phyloP scores from a whole-genome alignment of 345 rosid genomes.

The Anacardium occidentale region DNA sequence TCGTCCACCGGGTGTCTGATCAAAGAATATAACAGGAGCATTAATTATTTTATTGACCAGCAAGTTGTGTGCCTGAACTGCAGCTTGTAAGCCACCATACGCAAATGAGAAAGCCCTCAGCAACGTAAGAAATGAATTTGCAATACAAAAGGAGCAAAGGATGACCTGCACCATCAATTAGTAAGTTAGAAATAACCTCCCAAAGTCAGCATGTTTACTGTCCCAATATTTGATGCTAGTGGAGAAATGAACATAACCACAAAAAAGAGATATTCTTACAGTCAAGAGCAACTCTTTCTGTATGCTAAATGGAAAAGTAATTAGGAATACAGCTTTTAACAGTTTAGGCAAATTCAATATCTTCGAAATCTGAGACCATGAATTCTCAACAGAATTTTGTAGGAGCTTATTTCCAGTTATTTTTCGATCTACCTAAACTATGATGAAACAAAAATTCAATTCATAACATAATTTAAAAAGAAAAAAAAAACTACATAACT shows the following conservation, averaged over 20 bases:
- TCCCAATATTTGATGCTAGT: neutral
- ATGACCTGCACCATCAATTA: conserved; percentile 49
- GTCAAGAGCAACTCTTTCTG: neutral
- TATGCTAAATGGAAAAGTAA: neutral
- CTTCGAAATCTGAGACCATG: neutral
- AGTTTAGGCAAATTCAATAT: neutral
- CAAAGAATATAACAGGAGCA: conserved; percentile 83
- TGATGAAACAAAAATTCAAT: neutral
- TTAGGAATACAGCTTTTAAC: neutral
- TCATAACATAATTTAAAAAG: neutral
- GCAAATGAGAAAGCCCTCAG: conserved; percentile 96
- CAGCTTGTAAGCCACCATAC: conserved; percentile 83
- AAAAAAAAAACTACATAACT: neutral
- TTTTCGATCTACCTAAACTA: neutral
- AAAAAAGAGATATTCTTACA: neutral
- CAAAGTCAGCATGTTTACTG: conserved; percentile 9
- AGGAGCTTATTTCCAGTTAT: neutral
- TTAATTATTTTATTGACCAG: conserved; percentile 67
- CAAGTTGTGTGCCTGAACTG: conserved; percentile 61
- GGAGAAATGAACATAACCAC: neutral
- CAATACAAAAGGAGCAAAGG: conserved; percentile 71
- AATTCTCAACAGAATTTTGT: neutral
- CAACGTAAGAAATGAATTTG: conserved; percentile 69
- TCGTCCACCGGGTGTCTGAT: conserved; percentile 94
- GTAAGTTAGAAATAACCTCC: conserved; percentile 6